These are phyloP conservation scores for Phlebiopsis flavidoalba DNA, from an alignment of 768 basidiomycete species.

Conservation along the genomic window DNA sequence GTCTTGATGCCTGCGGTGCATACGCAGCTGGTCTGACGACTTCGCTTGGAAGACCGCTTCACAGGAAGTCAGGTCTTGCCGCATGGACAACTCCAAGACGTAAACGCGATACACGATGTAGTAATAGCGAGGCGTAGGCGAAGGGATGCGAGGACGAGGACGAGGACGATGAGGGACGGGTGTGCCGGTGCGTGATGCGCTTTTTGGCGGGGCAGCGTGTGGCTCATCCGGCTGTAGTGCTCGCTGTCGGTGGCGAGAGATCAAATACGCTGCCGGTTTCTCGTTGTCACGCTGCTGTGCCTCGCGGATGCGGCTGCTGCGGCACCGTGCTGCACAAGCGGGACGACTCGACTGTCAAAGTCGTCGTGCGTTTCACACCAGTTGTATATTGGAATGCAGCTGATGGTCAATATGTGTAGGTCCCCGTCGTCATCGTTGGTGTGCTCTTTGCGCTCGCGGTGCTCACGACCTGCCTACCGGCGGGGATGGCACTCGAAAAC, in stretches of 20 bases:
- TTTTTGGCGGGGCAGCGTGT: background rate
- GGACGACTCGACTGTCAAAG: background rate
- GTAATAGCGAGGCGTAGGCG: background rate
- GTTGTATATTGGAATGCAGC: background rate
- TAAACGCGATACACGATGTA: background rate
- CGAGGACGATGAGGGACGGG: background rate
- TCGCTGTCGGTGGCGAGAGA: background rate
- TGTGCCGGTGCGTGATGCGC: background rate
- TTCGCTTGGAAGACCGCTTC: background rate
- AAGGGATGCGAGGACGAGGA: background rate
- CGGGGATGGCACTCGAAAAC: background rate
- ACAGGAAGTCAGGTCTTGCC: background rate
- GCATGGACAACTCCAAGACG: background rate
- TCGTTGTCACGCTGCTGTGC: background rate
- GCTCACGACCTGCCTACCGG: background rate
- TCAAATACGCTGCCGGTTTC: background rate
- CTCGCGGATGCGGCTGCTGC: background rate
- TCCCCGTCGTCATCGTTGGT: background rate
- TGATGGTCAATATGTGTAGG: background rate
- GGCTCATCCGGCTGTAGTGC: background rate
- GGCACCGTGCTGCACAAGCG: slow-evolving; percentile 2
- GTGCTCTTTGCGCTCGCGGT: background rate
- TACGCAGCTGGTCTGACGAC: background rate
- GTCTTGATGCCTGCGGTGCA: background rate
- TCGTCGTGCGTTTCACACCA: background rate